Percentiles rank a stretch among this genome's conserved stretches.
Evolutionary conservation across 2,329 filamentous ascomycete species (phyloP).

Genomic region (Talaromyces sp.): DNA sequence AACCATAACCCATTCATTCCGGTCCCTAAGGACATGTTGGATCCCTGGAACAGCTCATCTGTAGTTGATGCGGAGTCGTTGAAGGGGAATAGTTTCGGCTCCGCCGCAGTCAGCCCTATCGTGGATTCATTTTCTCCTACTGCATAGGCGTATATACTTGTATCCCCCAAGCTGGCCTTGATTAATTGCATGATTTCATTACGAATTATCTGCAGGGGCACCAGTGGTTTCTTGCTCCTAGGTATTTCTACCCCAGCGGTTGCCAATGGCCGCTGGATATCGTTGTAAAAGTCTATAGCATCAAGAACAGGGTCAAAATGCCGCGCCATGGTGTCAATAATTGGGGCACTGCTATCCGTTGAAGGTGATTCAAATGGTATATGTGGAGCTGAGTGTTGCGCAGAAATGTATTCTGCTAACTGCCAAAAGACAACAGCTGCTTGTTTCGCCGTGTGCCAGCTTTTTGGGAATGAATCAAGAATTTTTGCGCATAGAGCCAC

Average conservation of each 20-base stretch:
- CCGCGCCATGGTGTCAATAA: background rate
- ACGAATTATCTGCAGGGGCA: background rate
- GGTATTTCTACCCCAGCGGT: background rate
- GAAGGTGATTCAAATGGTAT: background rate
- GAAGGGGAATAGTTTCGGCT: background rate
- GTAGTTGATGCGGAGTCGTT: background rate
- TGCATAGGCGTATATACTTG: constrained; percentile 5
- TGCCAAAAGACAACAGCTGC: background rate
- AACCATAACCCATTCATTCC: constrained; percentile 7
- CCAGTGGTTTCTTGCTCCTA: background rate
- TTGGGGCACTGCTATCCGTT: background rate
- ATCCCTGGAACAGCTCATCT: background rate
- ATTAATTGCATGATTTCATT: background rate
- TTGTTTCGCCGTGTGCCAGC: constrained; percentile 3
- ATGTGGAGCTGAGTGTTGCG: background rate
- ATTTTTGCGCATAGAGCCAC: constrained; percentile 1
- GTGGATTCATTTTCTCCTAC: background rate
- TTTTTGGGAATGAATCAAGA: constrained; percentile 1
- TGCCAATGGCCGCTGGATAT: background rate
- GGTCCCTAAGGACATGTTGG: background rate
- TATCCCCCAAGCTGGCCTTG: constrained; percentile 1
- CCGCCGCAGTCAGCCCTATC: background rate
- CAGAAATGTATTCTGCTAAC: background rate
- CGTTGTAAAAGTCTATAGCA: background rate
- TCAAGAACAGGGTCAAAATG: constrained; percentile 6